Evolutionary conservation across 2,329 filamentous ascomycete species (phyloP), one percentile per base, ranked within the genome.

Genomic region (Pseudovirgaria hyperparasitica): DNA sequence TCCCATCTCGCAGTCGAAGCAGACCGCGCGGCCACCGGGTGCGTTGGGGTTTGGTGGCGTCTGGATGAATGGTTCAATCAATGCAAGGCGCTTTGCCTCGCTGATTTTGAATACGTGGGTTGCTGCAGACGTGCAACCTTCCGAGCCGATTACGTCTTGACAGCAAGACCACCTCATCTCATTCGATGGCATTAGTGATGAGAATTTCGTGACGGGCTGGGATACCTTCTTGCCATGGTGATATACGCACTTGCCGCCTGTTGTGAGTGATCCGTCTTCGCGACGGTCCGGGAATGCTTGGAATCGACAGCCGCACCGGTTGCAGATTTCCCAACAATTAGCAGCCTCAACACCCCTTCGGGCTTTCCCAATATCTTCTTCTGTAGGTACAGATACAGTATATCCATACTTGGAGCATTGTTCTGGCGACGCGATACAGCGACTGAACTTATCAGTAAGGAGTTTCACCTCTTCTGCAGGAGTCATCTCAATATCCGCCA

Each of bases 1-100:
- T 4, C 82, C 82, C 90, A 98, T 98, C 49, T 98, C 90, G 44
- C 90, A 96, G 50, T 98, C 90, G 43, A 98, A 87, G 37, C 75
- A 79, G 8, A 96, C 73, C 3, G 79, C 82, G 19, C 70, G 69
- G 2, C 45, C 25, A 18, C 38, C 36, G 4, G 43, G 35, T 1
- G 40, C 45, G 9, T 55, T 42, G 2, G 59, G 50, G 38, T 84
- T 85, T 9, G 63, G 55, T 0, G 86, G 86, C 0, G 90, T 96
- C 34, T 71, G 56, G 30, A 72, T 67, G 49, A 92, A 98, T 27
- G 87, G 85, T 42, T 92, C 65, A 3, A 87, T 58, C 1, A 75
- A 60, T 0, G 85, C 84, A 15, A 98, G 63, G 13, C 85, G 67
- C 37, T 82, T 84, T 1, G 72, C 59, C 32, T 86, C 76, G 0